phyloP scores from a whole-genome alignment of 2,329 filamentous ascomycete genomes.

The Dothiorella sarmentorum region DNA sequence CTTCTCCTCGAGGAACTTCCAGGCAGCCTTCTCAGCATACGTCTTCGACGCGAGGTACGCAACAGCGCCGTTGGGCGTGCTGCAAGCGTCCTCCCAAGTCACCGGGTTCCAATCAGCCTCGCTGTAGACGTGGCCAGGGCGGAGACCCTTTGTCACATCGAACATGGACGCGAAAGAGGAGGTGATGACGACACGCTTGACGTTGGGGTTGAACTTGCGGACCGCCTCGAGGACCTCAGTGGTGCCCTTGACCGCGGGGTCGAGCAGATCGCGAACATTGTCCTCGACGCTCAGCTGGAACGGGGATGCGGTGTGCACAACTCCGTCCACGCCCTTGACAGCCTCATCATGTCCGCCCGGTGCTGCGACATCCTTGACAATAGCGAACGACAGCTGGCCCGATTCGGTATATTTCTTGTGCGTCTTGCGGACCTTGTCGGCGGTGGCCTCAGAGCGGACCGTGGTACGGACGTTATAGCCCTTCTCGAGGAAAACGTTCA shows the following conservation, averaged over 20 bases:
- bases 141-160: not conserved
- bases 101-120: conserved; percentile 29
- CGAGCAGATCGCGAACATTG: conserved; percentile 31
- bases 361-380: conserved; percentile 43
- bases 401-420: conserved; percentile 32
- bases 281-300: conserved; percentile 11
- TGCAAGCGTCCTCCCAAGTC: conserved; percentile 25
- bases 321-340: conserved; percentile 42
- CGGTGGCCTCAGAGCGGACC: conserved; percentile 21
- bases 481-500: conserved; percentile 22
- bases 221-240: conserved; percentile 38
- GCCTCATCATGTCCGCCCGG: conserved; percentile 37
- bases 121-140: conserved; percentile 22
- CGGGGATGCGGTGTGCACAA: conserved; percentile 46
- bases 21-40: conserved; percentile 28
- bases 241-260: conserved; percentile 48
- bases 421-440: conserved; percentile 36
- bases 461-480: conserved; percentile 23
- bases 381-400: conserved; percentile 42
- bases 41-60: conserved; percentile 28
- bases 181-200: conserved; percentile 26
- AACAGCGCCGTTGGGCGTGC: conserved; percentile 20
- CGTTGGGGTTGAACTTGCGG: conserved; percentile 8
- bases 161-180: conserved; percentile 16
- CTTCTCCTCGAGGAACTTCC: conserved; percentile 25